Conservation (phyloP, 768 basidiomycete species). For the Candolleomyces aberdarensis region DNA sequence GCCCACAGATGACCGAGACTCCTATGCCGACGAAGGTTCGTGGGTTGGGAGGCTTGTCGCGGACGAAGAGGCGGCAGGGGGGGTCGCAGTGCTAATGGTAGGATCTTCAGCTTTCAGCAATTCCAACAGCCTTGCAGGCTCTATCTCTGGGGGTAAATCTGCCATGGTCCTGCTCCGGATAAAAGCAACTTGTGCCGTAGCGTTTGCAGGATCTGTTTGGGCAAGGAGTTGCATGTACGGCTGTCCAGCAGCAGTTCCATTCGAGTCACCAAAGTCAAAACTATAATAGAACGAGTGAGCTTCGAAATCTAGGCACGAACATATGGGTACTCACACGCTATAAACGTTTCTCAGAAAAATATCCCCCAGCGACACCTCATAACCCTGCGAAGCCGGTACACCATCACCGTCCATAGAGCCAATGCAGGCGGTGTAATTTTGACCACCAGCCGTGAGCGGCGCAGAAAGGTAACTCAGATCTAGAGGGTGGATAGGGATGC, state of each 20-base stretch:
- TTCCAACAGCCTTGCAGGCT: not conserved
- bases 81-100: not conserved
- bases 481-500: constrained; percentile 41
- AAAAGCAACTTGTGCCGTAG: not conserved
- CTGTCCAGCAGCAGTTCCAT: not conserved
- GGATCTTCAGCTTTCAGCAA: not conserved
- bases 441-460: constrained; percentile 20
- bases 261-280: constrained; percentile 7
- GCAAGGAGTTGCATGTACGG: constrained; percentile 10
- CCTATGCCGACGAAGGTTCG: not conserved
- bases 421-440: constrained; percentile 38
- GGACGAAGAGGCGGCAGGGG: not conserved
- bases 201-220: constrained; percentile 5
- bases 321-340: constrained; percentile 6
- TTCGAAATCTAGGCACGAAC: constrained; percentile 1
- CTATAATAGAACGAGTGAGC: not conserved
- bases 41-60: not conserved
- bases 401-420: constrained; percentile 26
- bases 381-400: constrained; percentile 22
- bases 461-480: constrained; percentile 34
- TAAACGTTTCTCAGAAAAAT: constrained; percentile 10
- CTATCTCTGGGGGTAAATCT: not conserved
- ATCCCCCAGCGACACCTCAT: constrained; percentile 13
- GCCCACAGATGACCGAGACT: not conserved
- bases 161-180: constrained; percentile 2